Conservation (phyloP, 257 asterid genomes). For the Solanum sejunctum region DNA sequence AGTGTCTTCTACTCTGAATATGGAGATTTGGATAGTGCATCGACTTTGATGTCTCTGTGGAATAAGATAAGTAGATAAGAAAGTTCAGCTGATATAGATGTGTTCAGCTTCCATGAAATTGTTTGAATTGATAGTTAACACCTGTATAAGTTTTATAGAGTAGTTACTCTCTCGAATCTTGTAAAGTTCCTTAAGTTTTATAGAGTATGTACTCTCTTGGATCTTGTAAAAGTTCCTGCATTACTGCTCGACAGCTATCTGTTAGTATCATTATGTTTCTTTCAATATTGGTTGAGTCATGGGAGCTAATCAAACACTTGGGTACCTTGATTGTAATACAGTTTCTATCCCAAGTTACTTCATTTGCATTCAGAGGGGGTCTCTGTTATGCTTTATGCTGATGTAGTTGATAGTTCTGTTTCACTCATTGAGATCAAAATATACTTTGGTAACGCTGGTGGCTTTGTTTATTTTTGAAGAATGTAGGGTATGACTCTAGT, state of each 20-base stretch:
- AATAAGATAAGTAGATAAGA: neutral
- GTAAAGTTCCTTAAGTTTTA: neutral
- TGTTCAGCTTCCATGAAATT: neutral
- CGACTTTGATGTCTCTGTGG: neutral
- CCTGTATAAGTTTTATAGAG: neutral
- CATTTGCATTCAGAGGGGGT: neutral
- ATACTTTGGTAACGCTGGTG: neutral
- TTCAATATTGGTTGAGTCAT: neutral
- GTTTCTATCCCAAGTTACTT: neutral
- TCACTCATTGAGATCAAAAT: neutral
- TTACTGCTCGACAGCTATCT: neutral
- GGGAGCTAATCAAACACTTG: neutral
- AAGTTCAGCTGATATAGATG: neutral
- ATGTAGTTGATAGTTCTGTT: neutral
- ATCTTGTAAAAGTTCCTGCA: neutral
- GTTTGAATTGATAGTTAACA: neutral
- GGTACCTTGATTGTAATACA: neutral
- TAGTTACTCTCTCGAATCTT: neutral
- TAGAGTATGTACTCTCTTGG: neutral
- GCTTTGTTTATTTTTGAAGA: neutral
- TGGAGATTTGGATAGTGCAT: neutral
- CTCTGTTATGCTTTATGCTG: neutral
- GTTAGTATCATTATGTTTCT: neutral
- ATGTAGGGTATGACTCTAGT: neutral
- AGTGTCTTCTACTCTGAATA: neutral